Conservation (phyloP, 805 yeast genomes). For the Nakazawaea anatomiae region DNA sequence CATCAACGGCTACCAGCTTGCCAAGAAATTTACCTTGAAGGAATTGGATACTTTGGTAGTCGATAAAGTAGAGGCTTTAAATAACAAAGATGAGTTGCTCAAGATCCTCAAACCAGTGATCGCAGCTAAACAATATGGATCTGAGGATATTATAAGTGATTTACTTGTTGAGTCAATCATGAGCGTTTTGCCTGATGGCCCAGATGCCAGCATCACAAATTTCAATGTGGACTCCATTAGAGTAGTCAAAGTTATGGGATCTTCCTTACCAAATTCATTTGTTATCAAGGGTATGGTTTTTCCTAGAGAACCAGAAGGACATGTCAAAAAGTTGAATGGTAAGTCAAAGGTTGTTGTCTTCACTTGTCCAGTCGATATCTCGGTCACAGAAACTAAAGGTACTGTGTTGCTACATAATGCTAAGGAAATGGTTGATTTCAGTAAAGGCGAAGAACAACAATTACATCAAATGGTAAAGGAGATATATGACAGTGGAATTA, state of each 20-base stretch:
- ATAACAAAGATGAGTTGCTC: conserved; percentile 47
- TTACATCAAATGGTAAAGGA: conserved; percentile 81
- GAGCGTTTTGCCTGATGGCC: conserved; percentile 65
- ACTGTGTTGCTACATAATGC: conserved; percentile 95
- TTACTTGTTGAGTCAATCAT: conserved; percentile 84
- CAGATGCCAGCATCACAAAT: conserved; percentile 25
- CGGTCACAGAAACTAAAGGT: conserved; percentile 97
- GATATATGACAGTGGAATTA: conserved; percentile 76
- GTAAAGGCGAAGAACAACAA: conserved; percentile 94
- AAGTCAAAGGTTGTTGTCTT: conserved; percentile 85
- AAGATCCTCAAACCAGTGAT: conserved; percentile 83
- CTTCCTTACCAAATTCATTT: conserved; percentile 62
- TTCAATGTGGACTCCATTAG: conserved; percentile 93
- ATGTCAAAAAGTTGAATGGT: conserved; percentile 53
- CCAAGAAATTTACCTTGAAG: conserved; percentile 66
- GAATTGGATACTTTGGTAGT: conserved; percentile 63
- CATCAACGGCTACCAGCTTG: conserved; percentile 86
- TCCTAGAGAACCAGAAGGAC: conserved; percentile 96
- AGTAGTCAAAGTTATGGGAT: conserved; percentile 96
- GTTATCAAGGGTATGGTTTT: conserved; percentile 97
- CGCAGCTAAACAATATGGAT: conserved; percentile 90
- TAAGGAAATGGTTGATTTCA: conserved; percentile 91
- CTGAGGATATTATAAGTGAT: conserved; percentile 69
- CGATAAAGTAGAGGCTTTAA: conserved; percentile 53
- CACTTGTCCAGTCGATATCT: conserved; percentile 91